A percentile compares a stretch with the other conserved stretches of the same genome.
phyloP scores from a whole-genome alignment of 2,329 filamentous ascomycete genomes.

The Epichloe amarillans region DNA sequence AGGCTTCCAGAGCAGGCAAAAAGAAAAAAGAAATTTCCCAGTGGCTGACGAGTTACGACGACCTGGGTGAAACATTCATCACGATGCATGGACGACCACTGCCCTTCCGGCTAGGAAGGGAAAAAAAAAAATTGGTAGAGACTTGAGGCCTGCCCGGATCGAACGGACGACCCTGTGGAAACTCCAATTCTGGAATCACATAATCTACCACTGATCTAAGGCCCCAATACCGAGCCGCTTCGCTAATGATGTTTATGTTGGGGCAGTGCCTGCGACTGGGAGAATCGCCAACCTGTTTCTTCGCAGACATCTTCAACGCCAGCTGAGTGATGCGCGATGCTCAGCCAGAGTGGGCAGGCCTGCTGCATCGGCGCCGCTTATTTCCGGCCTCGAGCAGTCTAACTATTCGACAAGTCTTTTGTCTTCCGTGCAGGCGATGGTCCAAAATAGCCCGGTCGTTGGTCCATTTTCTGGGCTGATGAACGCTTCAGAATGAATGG shows the following conservation, averaged over 20 bases:
- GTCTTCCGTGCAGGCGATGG: too few relatives aligned
- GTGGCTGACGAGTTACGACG: not conserved
- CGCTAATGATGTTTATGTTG: not conserved
- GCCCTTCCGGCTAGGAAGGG: too few relatives aligned
- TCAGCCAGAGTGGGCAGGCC: too few relatives aligned
- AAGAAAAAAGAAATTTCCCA: not conserved
- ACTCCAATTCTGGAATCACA: slow-evolving; percentile 2
- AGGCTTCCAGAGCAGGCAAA: too few relatives aligned
- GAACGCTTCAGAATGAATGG: not conserved
- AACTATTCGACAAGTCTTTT: too few relatives aligned
- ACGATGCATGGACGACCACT: too few relatives aligned
- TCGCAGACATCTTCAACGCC: too few relatives aligned
- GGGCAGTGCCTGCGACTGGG: not conserved
- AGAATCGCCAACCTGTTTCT: not conserved
- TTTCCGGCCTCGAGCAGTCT: too few relatives aligned
- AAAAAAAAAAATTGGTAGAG: not conserved
- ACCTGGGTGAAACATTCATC: not conserved
- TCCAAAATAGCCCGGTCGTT: too few relatives aligned
- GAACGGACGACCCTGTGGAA: slow-evolving; percentile 4
- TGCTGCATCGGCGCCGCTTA: too few relatives aligned
- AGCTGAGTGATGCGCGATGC: too few relatives aligned
- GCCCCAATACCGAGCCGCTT: not conserved
- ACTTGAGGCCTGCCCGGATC: slow-evolving; percentile 6
- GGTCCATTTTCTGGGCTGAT: too few relatives aligned
- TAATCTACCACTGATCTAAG: slow-evolving; percentile 3